Evolutionary conservation across 495 filamentous ascomycete genomes (phyloP), one percentile per base, ranked within the genome.

Genomic region (Diplogelasinospora grovesii): DNA sequence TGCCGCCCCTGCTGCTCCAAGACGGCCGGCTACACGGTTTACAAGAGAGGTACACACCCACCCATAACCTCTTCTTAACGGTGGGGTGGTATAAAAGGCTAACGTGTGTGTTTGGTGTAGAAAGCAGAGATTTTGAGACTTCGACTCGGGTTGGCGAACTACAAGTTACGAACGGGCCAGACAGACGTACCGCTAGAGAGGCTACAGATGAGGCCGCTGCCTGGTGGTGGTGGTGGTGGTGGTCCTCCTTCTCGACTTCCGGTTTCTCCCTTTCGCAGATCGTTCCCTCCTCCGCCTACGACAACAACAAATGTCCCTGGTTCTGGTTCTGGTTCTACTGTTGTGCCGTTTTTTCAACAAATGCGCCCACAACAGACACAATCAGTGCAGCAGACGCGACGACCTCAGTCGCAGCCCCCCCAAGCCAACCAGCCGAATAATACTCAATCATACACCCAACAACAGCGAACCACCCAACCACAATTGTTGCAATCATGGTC

Each of bases 101-200:
- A 14, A 7, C 8, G 11, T 39, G 6, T 8, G 8, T 23, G 1
- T 18, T 21, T 6, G 11, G 7, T 32, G 27, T 37, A 74, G 70
- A 70, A 68, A 63, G 69, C 66, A 30, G 63, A 69, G 47, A 68
- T 56, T 41, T 47, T 77, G 30, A 67, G 68, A n/a, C 49, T 73
- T 2, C 64, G 73, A 18, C 60, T 77, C 15, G 54, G 66, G 1
- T 58, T 77, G 3, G 73, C 73, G 5, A 65, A 51, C 39, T 77
- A 77, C 56, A 77, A 75, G 49, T 63, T 77, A 16, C 62, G 58
- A 5, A 77, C 73, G 1, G 66, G 66, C 28, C 73, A 75, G 50
- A 64, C 63, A 5, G 60, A 71, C 38, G 57, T 73, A 8, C 69
- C 71, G 8, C 58, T 77, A 13, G 68, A 69, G 8, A 50, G 49